Percentiles rank a stretch among this genome's conserved stretches.
Evolutionary conservation across 2,329 filamentous ascomycete species (phyloP).

Genomic region (Cordyceps farinosa): DNA sequence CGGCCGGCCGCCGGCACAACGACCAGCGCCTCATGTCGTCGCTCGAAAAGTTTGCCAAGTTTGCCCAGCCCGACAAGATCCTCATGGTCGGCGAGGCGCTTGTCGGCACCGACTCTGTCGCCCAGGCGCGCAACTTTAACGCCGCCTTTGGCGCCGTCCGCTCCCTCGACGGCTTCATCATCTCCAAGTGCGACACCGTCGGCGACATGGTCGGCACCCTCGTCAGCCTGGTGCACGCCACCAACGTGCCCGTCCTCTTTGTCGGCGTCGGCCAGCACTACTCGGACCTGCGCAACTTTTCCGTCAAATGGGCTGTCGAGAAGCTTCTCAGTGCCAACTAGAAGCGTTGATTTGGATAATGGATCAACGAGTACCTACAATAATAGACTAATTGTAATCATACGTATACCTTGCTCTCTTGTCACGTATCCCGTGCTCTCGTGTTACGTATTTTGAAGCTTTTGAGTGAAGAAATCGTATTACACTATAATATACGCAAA

Average conservation of each 20-base stretch:
- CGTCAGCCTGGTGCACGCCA: slow-evolving; percentile 96
- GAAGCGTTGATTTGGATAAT: slow-evolving; percentile 16
- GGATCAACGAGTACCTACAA: not conserved
- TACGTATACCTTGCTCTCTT: too few relatives aligned
- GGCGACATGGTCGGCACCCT: slow-evolving; percentile 98
- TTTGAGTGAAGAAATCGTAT: slow-evolving; percentile 13
- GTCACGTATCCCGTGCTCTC: too few relatives aligned
- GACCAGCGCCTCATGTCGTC: slow-evolving; percentile 94
- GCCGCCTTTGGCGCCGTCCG: slow-evolving; percentile 79
- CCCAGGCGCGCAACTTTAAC: slow-evolving; percentile 96
- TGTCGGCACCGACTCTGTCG: slow-evolving; percentile 91
- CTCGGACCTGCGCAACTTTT: slow-evolving; percentile 64
- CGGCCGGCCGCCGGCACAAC: slow-evolving; percentile 90
- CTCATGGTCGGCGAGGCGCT: slow-evolving; percentile 90
- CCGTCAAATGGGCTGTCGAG: slow-evolving; percentile 66
- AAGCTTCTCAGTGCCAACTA: slow-evolving; percentile 55
- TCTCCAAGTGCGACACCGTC: slow-evolving; percentile 97
- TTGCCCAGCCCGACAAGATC: slow-evolving; percentile 95
- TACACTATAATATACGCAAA: slow-evolving; percentile 10
- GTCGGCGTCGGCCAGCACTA: slow-evolving; percentile 72
- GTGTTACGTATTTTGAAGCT: too few relatives aligned
- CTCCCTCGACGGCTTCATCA: slow-evolving; percentile 91
- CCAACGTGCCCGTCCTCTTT: slow-evolving; percentile 92
- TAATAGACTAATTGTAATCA: not conserved
- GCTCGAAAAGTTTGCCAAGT: slow-evolving; percentile 94